Percentiles rank a stretch among this genome's conserved stretches.
Conservation (phyloP, 2,329 filamentous ascomycete species). For the Aspergillus bombycis region DNA sequence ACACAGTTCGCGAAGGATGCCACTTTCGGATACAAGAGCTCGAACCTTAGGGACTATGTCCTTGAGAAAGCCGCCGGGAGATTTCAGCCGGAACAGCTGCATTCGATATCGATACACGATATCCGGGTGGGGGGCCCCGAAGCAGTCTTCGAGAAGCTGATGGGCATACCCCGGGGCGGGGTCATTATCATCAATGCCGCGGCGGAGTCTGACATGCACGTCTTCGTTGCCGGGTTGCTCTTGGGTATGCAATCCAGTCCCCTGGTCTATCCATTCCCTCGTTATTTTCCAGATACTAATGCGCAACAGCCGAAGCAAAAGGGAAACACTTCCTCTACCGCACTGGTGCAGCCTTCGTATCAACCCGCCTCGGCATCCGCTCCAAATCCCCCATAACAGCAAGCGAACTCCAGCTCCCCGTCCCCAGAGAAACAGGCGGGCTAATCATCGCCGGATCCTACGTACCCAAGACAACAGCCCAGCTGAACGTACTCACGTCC, state of each 20-base stretch:
- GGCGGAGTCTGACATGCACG: constrained; percentile 58
- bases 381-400: constrained; percentile 56
- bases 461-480: constrained; percentile 62
- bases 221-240: constrained; percentile 56
- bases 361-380: constrained; percentile 56
- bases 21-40: constrained; percentile 60
- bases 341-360: constrained; percentile 53
- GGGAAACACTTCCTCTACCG: constrained; percentile 51
- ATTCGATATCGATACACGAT: constrained; percentile 51
- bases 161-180: constrained; percentile 38
- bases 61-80: constrained; percentile 56
- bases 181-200: constrained; percentile 59
- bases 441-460: constrained; percentile 62
- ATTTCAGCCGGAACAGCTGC: constrained; percentile 44
- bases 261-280: neutral
- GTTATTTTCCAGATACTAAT: neutral
- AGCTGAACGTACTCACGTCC: constrained; percentile 50
- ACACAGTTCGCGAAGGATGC: constrained; percentile 63
- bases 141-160: constrained; percentile 47
- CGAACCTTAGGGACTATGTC: constrained; percentile 57
- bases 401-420: constrained; percentile 44
- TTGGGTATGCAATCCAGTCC: constrained; percentile 25
- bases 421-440: constrained; percentile 46
- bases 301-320: constrained; percentile 34
- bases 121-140: constrained; percentile 53